A percentile compares a stretch with the other conserved stretches of the same genome.
Evolutionary conservation across 768 basidiomycete genomes (phyloP).

Genomic region (Lenzites betulinus): DNA sequence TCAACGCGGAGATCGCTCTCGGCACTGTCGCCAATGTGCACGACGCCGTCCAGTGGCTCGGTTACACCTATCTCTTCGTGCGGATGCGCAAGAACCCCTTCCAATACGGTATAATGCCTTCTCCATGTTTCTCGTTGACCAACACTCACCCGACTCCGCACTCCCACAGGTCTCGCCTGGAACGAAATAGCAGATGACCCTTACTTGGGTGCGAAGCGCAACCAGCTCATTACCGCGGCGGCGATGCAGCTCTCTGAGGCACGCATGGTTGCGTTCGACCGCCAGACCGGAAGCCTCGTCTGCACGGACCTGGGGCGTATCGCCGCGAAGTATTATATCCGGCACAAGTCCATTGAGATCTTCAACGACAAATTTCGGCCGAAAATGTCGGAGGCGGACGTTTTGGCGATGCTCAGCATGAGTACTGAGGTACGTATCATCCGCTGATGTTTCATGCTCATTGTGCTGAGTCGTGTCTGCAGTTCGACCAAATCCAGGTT

Average conservation of each 20-base stretch:
- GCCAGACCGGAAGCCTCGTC: slow-evolving; percentile 54
- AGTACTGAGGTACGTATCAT: slow-evolving; percentile 77
- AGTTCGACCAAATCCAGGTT: slow-evolving; percentile 96
- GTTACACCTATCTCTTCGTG: slow-evolving; percentile 96
- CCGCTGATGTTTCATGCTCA: not conserved
- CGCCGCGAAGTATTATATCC: slow-evolving; percentile 95
- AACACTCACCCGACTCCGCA: not conserved
- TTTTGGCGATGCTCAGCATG: slow-evolving; percentile 80
- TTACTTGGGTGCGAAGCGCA: slow-evolving; percentile 66
- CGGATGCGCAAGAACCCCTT: slow-evolving; percentile 92
- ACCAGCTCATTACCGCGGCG: slow-evolving; percentile 64
- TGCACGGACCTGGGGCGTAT: slow-evolving; percentile 94
- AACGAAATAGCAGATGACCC: slow-evolving; percentile 73
- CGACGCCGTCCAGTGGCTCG: slow-evolving; percentile 93
- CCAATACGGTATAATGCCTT: slow-evolving; percentile 61
- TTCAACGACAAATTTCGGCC: slow-evolving; percentile 80
- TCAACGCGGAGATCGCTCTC: slow-evolving; percentile 94
- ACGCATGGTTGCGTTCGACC: slow-evolving; percentile 83
- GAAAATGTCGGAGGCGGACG: slow-evolving; percentile 91
- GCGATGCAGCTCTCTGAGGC: slow-evolving; percentile 66
- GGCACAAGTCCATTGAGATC: slow-evolving; percentile 79
- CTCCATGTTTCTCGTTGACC: not conserved
- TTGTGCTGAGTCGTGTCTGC: not conserved
- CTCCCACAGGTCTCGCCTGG: slow-evolving; percentile 64
- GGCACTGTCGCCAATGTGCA: slow-evolving; percentile 87